Conservation (phyloP, 1,284 basidiomycete genomes). For the Pseudozyma sp. region DNA sequence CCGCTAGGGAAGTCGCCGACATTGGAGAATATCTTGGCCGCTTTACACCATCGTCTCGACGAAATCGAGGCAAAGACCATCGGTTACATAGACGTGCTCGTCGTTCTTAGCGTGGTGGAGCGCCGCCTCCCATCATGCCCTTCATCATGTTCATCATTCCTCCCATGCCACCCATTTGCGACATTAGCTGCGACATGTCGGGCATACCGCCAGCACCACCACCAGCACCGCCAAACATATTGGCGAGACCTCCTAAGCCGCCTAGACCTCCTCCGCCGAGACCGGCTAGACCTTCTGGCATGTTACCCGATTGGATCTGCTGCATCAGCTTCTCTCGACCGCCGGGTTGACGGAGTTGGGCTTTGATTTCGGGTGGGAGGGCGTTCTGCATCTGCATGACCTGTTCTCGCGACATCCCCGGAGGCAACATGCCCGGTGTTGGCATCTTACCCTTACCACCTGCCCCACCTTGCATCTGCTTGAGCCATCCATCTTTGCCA, state of each 20-base stretch:
- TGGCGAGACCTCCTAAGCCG: slow-evolving; percentile 33
- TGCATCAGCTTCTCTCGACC: slow-evolving; percentile 62
- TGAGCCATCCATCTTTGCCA: slow-evolving; percentile 82
- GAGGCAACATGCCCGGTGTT: slow-evolving; percentile 57
- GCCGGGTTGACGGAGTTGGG: slow-evolving; percentile 66
- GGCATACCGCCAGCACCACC: slow-evolving; percentile 55
- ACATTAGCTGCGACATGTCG: slow-evolving; percentile 59
- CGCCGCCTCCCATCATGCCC: slow-evolving; percentile 79
- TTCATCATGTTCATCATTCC: slow-evolving; percentile 77
- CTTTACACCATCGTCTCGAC: too few species aligned
- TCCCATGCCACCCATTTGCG: slow-evolving; percentile 69
- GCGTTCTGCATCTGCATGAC: slow-evolving; percentile 66
- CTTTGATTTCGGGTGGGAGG: slow-evolving; percentile 67
- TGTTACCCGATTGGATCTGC: slow-evolving; percentile 59
- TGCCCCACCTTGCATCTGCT: slow-evolving; percentile 58
- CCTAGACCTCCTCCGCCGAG: slow-evolving; percentile 51
- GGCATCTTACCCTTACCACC: slow-evolving; percentile 57
- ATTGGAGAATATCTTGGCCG: too few species aligned
- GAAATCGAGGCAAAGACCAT: too few species aligned
- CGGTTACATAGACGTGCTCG: too few species aligned
- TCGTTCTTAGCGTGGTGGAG: slow-evolving; percentile 12
- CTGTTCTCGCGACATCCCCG: slow-evolving; percentile 65
- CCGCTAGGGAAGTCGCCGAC: too few species aligned
- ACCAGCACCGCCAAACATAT: slow-evolving; percentile 41
- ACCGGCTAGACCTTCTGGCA: slow-evolving; percentile 43